A percentile compares a stretch with the other conserved stretches of the same genome.
Conservation (phyloP, 345 rosid genomes). For the Gossypium bickii region DNA sequence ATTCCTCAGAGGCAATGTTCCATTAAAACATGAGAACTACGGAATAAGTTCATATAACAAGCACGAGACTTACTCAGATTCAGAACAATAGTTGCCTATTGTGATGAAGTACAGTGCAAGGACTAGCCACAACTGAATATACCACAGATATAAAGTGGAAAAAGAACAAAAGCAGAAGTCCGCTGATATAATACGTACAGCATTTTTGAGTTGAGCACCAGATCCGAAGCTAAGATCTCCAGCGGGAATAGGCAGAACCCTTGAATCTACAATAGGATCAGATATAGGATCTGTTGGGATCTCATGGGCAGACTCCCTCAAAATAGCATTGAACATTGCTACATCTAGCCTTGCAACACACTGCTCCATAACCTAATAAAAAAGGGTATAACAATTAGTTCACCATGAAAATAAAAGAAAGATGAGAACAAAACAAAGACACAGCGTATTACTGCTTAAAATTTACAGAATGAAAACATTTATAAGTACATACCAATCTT, state of each 20-base stretch:
- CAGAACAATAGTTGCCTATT: neutral
- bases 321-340: slow-evolving; percentile 96
- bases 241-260: slow-evolving; percentile 87
- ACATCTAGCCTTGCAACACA: slow-evolving; percentile 83
- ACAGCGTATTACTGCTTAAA: neutral
- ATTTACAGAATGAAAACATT: slow-evolving; percentile 4
- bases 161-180: neutral
- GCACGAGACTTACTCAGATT: neutral
- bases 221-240: slow-evolving; percentile 97
- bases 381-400: slow-evolving; percentile 13
- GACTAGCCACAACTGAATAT: neutral
- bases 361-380: slow-evolving; percentile 72
- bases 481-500: slow-evolving; percentile 45
- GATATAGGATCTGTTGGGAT: slow-evolving; percentile 93
- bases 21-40: neutral
- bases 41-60: neutral
- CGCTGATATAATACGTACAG: slow-evolving; percentile 39
- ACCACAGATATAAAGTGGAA: neutral
- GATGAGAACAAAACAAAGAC: slow-evolving; percentile 2
- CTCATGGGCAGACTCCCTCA: slow-evolving; percentile 88
- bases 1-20: neutral
- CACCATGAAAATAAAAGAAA: neutral
- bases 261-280: slow-evolving; percentile 85
- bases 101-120: neutral
- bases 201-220: slow-evolving; percentile 93